These are phyloP conservation scores for Aspergillus quadricinctus DNA, from an alignment of 2,329 filamentous ascomycete species.

Conservation along the genomic window DNA sequence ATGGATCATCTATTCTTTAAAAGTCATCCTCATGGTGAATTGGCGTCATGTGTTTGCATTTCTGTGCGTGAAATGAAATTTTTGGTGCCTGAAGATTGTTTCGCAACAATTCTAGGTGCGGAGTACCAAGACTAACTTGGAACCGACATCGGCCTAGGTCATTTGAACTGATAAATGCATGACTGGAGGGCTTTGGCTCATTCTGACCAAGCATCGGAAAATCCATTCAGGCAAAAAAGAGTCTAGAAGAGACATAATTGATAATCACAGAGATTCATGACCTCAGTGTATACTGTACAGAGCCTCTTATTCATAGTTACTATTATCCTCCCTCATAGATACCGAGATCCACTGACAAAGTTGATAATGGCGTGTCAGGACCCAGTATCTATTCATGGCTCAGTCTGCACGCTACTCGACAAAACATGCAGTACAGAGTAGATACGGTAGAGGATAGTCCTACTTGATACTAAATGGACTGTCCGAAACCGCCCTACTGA, in stretches of 20 bases:
- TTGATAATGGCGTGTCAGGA: too few relatives aligned
- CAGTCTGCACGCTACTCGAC: not conserved
- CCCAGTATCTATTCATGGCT: not conserved
- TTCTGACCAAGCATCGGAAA: not conserved
- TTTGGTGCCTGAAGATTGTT: not conserved
- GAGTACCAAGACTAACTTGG: not conserved
- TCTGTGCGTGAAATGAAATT: not conserved
- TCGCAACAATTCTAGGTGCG: too few relatives aligned
- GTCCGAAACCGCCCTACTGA: not conserved
- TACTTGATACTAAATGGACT: too few relatives aligned
- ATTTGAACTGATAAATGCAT: not conserved
- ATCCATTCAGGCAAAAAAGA: not conserved
- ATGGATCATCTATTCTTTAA: not conserved
- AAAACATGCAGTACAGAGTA: too few relatives aligned
- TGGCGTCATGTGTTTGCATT: not conserved
- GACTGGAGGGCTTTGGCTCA: not conserved
- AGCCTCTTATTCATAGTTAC: not conserved
- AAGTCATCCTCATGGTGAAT: not conserved
- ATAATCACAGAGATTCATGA: constrained; percentile 9
- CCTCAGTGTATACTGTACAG: not conserved
- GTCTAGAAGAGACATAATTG: constrained; percentile 10
- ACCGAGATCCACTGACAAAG: not conserved
- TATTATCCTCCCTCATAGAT: not conserved
- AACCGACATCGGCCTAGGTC: constrained; percentile 14
- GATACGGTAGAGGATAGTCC: too few relatives aligned